Percentiles rank a stretch among this genome's conserved stretches.
These are phyloP conservation scores for Blepharisma japonicum DNA, from an alignment of 73 alveolate species.

Conservation along the genomic window DNA sequence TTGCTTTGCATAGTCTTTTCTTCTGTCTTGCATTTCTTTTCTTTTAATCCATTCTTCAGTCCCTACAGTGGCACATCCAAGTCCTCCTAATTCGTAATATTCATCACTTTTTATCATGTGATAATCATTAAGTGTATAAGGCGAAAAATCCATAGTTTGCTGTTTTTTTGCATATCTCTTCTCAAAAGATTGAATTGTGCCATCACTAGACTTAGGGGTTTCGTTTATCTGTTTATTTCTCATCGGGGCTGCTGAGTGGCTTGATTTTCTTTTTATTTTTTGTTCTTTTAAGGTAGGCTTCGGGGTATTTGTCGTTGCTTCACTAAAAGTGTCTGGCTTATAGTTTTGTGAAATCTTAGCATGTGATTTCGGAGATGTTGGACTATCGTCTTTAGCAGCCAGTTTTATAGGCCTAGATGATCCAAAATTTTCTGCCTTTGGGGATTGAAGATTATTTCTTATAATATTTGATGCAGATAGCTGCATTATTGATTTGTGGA, in stretches of 20 bases:
- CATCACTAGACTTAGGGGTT: neutral
- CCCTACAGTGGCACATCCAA: slow-evolving; percentile 46
- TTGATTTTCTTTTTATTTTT: neutral
- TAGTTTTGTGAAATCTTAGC: too few species aligned
- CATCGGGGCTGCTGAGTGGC: slow-evolving; percentile 7
- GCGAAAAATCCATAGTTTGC: neutral
- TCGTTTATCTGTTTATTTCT: neutral
- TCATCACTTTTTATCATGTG: slow-evolving; percentile 20
- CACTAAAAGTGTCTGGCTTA: too few species aligned
- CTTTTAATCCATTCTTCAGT: slow-evolving; percentile 48
- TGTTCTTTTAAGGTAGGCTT: too few species aligned
- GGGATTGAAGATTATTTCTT: neutral
- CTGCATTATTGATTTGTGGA: too few species aligned
- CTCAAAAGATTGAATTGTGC: neutral
- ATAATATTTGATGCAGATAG: neutral
- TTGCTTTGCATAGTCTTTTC: neutral
- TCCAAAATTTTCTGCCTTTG: neutral
- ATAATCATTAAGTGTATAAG: slow-evolving; percentile 16
- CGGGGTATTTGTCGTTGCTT: too few species aligned
- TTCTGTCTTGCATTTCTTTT: slow-evolving; percentile 35
- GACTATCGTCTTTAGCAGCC: neutral
- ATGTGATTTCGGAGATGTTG: neutral
- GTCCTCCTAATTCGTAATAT: slow-evolving; percentile 50
- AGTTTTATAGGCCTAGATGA: neutral
- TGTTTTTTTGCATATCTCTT: neutral